Percentiles rank a stretch among this genome's conserved stretches.
Conservation (phyloP, 177 flowering plant species). For the Telopea speciosissima region DNA sequence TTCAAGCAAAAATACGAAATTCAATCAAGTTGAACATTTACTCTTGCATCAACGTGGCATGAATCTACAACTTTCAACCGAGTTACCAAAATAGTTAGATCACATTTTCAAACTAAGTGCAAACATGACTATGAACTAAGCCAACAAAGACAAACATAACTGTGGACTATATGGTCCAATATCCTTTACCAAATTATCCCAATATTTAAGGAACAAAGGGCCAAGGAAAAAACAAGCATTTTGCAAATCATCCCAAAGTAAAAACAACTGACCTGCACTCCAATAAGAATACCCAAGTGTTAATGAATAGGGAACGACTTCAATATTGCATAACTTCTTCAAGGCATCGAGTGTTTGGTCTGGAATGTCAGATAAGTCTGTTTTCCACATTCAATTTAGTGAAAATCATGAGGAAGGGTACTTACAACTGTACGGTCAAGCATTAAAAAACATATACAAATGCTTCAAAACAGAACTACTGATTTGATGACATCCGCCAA, state of each 20-base stretch:
- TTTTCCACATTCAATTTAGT: neutral
- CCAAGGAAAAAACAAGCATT: neutral
- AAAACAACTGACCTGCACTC: conserved; percentile 64
- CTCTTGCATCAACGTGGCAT: too few species aligned
- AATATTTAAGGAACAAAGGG: neutral
- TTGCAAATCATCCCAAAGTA: neutral
- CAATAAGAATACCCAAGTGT: conserved; percentile 95
- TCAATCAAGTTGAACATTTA: too few species aligned
- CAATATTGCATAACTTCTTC: conserved; percentile 53
- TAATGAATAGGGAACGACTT: conserved; percentile 75
- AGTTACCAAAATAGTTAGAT: too few species aligned
- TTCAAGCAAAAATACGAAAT: too few species aligned
- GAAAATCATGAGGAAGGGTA: neutral
- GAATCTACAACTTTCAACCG: too few species aligned
- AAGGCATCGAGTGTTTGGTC: conserved; percentile 52
- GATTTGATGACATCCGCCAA: neutral
- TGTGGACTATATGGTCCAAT: too few species aligned
- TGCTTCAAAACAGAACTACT: neutral
- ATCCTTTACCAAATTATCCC: neutral
- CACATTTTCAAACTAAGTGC: too few species aligned
- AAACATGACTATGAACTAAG: too few species aligned
- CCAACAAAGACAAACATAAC: neutral
- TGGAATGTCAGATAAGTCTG: conserved; percentile 90
- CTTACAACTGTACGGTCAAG: neutral
- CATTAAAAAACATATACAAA: neutral